These are phyloP conservation scores for Hippophae gyantsensis DNA, from an alignment of 306 rosid species.

Conservation along the genomic window DNA sequence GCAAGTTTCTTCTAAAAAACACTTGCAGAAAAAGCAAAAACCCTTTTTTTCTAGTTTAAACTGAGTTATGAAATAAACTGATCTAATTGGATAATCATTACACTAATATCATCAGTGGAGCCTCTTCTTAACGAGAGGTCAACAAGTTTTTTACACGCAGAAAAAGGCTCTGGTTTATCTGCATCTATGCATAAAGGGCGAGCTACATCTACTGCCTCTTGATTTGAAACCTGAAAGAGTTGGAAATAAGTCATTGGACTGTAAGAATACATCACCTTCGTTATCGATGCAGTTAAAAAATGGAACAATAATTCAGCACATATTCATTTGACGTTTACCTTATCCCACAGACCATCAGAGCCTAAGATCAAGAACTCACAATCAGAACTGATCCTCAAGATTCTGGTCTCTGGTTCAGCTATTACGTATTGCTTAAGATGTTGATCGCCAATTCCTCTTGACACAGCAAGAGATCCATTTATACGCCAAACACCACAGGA, in stretches of 20 bases:
- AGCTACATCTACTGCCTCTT: slow-evolving; percentile 39
- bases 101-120: slow-evolving; percentile 41
- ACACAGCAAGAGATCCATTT: slow-evolving; percentile 46
- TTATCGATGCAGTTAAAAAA: not conserved
- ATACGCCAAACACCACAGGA: slow-evolving; percentile 42
- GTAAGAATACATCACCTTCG: not conserved
- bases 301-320: not conserved
- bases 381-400: slow-evolving; percentile 22
- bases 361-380: slow-evolving; percentile 46
- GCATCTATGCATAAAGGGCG: slow-evolving; percentile 29
- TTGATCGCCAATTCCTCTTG: slow-evolving; percentile 41
- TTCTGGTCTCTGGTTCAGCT: slow-evolving; percentile 42
- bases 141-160: slow-evolving; percentile 40
- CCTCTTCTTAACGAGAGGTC: slow-evolving; percentile 31
- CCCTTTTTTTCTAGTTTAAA: not conserved
- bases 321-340: slow-evolving; percentile 19
- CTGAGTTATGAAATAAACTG: slow-evolving; percentile 11
- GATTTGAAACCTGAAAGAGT: slow-evolving; percentile 28
- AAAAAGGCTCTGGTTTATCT: slow-evolving; percentile 20
- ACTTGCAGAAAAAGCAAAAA: slow-evolving; percentile 15
- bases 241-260: not conserved
- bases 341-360: slow-evolving; percentile 55
- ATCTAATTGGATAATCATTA: slow-evolving; percentile 33
- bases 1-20: slow-evolving; percentile 21
- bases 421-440: slow-evolving; percentile 42